Conservation (phyloP, 2,329 filamentous ascomycete species). For the Tolypocladium cylindrosporum region DNA sequence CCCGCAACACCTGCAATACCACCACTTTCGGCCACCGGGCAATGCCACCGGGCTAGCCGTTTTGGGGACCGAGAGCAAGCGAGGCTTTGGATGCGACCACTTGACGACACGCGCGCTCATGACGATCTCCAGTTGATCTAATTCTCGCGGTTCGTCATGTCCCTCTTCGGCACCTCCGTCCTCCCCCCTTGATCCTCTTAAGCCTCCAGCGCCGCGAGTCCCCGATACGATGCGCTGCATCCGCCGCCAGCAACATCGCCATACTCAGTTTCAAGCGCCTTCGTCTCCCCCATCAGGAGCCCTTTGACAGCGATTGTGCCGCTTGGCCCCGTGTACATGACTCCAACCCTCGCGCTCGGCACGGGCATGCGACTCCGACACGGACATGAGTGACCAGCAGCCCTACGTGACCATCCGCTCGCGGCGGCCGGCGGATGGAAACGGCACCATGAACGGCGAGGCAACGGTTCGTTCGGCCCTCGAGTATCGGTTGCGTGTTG, state of each 20-base stretch:
- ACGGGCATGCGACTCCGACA: not conserved
- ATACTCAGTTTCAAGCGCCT: not conserved
- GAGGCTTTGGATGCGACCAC: not conserved
- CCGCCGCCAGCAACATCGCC: not conserved
- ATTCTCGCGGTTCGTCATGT: not conserved
- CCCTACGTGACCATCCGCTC: conserved; percentile 45
- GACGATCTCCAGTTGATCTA: not conserved
- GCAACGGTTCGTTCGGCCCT: conserved; percentile 31
- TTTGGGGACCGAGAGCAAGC: conserved; percentile 10
- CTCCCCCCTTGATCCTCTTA: not conserved
- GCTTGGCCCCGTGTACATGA: not conserved
- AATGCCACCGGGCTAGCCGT: conserved; percentile 5
- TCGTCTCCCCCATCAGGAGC: too few relatives aligned
- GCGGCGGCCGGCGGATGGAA: conserved; percentile 33
- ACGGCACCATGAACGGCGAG: conserved; percentile 36
- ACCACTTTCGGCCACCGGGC: not conserved
- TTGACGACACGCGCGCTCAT: not conserved
- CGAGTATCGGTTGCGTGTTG: not conserved
- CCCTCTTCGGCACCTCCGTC: not conserved
- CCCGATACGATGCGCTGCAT: not conserved
- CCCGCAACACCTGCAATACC: too few relatives aligned
- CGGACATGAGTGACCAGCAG: conserved; percentile 29
- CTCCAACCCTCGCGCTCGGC: not conserved
- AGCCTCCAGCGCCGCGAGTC: not conserved
- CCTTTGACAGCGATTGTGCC: not conserved